Evolutionary conservation across 2,329 filamentous ascomycete species (phyloP), one percentile per base, ranked within the genome.

Genomic region (Venturia aucupariae): DNA sequence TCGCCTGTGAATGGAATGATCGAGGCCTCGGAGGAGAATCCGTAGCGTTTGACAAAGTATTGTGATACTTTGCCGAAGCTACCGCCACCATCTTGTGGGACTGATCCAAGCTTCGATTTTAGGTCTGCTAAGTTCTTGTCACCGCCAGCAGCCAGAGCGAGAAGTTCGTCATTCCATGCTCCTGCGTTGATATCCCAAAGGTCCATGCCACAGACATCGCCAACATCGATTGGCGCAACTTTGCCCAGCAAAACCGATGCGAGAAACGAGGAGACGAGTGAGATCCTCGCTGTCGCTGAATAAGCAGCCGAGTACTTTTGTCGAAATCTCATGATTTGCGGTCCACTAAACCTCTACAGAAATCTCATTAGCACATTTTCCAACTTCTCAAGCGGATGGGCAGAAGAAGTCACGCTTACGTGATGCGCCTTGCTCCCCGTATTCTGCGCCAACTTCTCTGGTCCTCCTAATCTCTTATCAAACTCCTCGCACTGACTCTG

Each of bases 401-500:
- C 22, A 46, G 38, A 22, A n/a, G 11, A 39, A 41, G 11, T 17
- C n/a, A 59, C 6, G 60, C 62, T 17, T 81, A 93, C 90, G 79
- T 97, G 94, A 78, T 99, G 94, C 3, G 94, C 94, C 69, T 92
- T 89, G 74, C 93, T 97, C 38, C 94, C 94, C 11, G 94, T 97
- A 24, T 84, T 85, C 62, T 88, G 77, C 0, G 94, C 94, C 69
- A 99, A 78, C 67, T 82, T 81, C 70, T 88, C 82, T 2, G 84
- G 80, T 7, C 80, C 80, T 0, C 89, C 90, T 8, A 97, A 78
- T 63, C 81, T 79, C 5, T 79, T 82, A 74, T 97, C 92, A 72
- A 97, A 97, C 67, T 84, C 82, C 74, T 97, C 92, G 73, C 92
- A 97, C 77, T 99, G 90, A 68, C 82, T 82, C 78, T 97, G 92